These are phyloP conservation scores for Helotiales sp. DNA, from an alignment of 2,329 filamentous ascomycete species.

Conservation along the genomic window DNA sequence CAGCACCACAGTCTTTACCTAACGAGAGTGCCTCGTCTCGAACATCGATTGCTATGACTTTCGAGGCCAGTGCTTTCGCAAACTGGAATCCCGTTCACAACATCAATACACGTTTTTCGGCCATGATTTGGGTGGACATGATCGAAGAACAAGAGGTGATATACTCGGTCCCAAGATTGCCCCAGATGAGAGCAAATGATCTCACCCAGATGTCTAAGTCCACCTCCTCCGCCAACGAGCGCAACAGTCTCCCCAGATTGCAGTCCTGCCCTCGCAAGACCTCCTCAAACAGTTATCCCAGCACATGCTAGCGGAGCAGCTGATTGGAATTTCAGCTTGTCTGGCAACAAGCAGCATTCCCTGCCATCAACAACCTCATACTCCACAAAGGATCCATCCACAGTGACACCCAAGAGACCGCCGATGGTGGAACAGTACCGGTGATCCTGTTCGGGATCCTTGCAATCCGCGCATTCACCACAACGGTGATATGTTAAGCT, in stretches of 20 bases:
- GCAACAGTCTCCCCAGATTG: conserved; percentile 47
- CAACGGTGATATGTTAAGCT: conserved; percentile 59
- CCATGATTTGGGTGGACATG: not conserved
- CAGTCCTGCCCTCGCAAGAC: conserved; percentile 43
- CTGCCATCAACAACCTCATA: conserved; percentile 57
- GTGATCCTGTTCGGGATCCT: conserved; percentile 51
- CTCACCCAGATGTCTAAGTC: conserved; percentile 56
- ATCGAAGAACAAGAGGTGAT: not conserved
- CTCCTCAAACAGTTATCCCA: conserved; percentile 48
- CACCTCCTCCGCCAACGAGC: conserved; percentile 56
- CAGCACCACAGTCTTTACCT: conserved; percentile 53
- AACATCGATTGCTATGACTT: conserved; percentile 52
- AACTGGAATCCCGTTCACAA: conserved; percentile 47
- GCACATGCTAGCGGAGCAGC: conserved; percentile 64
- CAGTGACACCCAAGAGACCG: conserved; percentile 54
- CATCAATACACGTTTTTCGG: not conserved
- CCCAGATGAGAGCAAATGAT: not conserved
- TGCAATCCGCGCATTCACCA: conserved; percentile 57
- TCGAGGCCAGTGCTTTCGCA: conserved; percentile 55
- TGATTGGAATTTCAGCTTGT: conserved; percentile 52
- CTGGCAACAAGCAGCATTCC: conserved; percentile 52
- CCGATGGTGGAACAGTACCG: conserved; percentile 57
- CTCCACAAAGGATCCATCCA: conserved; percentile 61
- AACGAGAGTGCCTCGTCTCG: conserved; percentile 58
- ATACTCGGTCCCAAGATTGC: not conserved